phyloP scores from a whole-genome alignment of 2,329 filamentous ascomycete species.

The Pseudopithomyces chartarum region DNA sequence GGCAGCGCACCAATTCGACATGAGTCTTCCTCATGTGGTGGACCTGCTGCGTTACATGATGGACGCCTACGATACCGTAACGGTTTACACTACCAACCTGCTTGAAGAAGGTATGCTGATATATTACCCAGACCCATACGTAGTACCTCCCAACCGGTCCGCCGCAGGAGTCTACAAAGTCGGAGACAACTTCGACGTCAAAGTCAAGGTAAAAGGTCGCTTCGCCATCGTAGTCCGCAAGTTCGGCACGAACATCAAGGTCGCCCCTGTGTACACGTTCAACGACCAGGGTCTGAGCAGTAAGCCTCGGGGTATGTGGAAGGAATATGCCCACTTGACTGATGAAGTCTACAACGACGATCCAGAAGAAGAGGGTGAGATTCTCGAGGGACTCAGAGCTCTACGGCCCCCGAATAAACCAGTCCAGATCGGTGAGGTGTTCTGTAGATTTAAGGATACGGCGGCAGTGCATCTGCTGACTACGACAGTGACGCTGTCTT shows the following conservation, averaged over 20 bases:
- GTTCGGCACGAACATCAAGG: conserved; percentile 3
- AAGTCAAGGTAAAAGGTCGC: conserved; percentile 13
- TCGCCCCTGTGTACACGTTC: conserved; percentile 15
- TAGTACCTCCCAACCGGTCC: neutral
- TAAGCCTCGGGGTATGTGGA: conserved; percentile 5
- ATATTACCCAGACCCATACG: conserved; percentile 15
- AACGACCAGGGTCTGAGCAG: conserved; percentile 1
- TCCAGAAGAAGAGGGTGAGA: neutral
- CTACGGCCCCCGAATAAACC: conserved; percentile 2
- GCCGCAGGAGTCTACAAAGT: neutral
- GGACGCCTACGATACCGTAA: conserved; percentile 10
- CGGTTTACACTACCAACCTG: conserved; percentile 11
- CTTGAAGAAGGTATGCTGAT: conserved; percentile 14
- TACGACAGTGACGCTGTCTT: conserved; percentile 6
- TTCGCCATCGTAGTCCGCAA: conserved; percentile 15
- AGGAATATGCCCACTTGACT: conserved; percentile 15
- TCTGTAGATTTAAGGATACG: conserved; percentile 1
- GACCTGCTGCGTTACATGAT: conserved; percentile 12
- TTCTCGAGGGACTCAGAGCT: neutral
- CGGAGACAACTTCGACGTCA: conserved; percentile 2
- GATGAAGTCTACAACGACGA: neutral
- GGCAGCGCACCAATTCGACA: conserved; percentile 11
- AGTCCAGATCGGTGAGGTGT: conserved; percentile 2
- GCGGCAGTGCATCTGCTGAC: conserved; percentile 10
- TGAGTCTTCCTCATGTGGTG: conserved; percentile 3